Base-by-base conservation (phyloP, 2,329 filamentous ascomycete genomes). In the Metarhizium guizhouense region DNA sequence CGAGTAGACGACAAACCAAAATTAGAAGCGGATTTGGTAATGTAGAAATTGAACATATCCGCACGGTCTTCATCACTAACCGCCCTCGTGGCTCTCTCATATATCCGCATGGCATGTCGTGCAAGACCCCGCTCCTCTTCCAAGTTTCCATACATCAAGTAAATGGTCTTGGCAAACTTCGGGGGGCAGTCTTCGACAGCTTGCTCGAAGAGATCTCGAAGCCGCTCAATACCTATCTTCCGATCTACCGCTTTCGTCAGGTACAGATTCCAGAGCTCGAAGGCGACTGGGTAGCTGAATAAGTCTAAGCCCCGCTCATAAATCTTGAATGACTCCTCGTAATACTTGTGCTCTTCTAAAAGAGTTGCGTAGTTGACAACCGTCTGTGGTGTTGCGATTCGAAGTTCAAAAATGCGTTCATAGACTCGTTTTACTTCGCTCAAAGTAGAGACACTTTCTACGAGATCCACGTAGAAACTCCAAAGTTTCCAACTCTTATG, bases 401-500 rank as follows among this genome's bases (percentile, higher is more conserved):
- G 89, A 57, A 99, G 84, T 72, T 99, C 95, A 68, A 99, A 99
- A 65, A 99, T 97, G 55, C 94, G 83, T 70, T 99, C 94, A 71
- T 99, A 99, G 2, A 97, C 86, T 69, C 90, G 93, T 69, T 85
- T 89, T 0, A 93, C 96, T 72, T 97, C 93, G 25, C 96, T 91
- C 16, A 99, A 73, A 0, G 88, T 90, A 58, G 88, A 87, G 36
- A 96, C 92, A 69, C 91, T 96, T 70, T 99, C 94, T 3, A 99
- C 92, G 1, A 99, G 82, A 69, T 99, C 94, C 45, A 99, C 92
- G 65, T 99, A 99, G 76, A 99, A 99, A 72, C 91, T 96, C 94
- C 94, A 99, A 11, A 99, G 75, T 70, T 97, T 99, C 94, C 94
- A 99, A 68, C 90, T 96, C 78, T 99, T 99, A 75, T 99, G 94